Conservation (phyloP, 192 early-diverging fungal genomes). For the Linnemannia exigua region DNA sequence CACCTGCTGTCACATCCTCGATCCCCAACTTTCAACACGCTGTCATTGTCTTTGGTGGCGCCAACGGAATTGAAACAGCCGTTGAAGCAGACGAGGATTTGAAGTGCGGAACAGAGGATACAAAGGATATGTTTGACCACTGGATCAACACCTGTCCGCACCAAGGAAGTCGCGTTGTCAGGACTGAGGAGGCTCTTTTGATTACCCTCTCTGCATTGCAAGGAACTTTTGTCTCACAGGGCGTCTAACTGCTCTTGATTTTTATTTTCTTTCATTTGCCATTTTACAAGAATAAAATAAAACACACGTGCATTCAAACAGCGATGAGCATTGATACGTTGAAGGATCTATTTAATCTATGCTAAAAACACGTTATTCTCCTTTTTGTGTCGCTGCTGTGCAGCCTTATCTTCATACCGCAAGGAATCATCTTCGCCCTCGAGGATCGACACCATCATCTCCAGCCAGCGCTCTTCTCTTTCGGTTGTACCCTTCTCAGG, state of each 20-base stretch:
- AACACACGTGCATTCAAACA: no score
- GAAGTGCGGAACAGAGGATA: conserved; percentile 66
- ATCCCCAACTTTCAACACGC: conserved; percentile 63
- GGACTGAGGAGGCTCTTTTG: conserved; percentile 72
- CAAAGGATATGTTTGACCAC: conserved; percentile 72
- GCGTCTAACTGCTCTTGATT: conserved; percentile 14
- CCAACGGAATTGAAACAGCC: conserved; percentile 73
- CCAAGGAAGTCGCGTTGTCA: conserved; percentile 71
- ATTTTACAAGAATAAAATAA: neutral
- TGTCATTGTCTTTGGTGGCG: conserved; percentile 77
- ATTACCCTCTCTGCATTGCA: conserved; percentile 62
- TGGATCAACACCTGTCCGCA: conserved; percentile 69
- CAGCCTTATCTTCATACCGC: conserved; percentile 35
- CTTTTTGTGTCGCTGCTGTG: conserved; percentile 24
- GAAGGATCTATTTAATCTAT: conserved; percentile 13
- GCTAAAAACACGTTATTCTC: conserved; percentile 44
- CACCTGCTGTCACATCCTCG: conserved; percentile 11
- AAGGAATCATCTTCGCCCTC: conserved; percentile 50
- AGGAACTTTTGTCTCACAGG: conserved; percentile 30
- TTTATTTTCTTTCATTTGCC: neutral
- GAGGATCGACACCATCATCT: conserved; percentile 52
- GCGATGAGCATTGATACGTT: neutral
- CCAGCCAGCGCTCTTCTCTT: conserved; percentile 46
- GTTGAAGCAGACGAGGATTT: conserved; percentile 74
- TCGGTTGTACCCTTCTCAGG: conserved; percentile 46